Evolutionary conservation across 2,329 filamentous ascomycete species (phyloP), one percentile per base, ranked within the genome.

Genomic region (Emergomyces africanus): DNA sequence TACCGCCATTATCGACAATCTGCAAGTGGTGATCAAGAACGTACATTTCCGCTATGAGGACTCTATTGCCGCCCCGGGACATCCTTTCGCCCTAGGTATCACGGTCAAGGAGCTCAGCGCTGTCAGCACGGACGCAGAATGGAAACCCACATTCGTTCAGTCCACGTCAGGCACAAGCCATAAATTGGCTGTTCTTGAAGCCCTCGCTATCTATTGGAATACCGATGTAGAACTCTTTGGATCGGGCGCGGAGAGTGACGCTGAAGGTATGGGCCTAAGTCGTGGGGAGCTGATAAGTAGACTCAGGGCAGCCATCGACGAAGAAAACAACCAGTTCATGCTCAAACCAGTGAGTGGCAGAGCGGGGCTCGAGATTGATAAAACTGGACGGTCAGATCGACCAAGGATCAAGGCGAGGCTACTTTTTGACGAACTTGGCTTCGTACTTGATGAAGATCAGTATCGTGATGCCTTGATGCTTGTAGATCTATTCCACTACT

Each of bases 41-140:
- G 96, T 99, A 61, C 94, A 99, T 72, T 83, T 99, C 64, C 89
- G 94, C 66, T 99, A 99, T 74, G 94, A 99, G 74, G 94, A 99
- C 74, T 91, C 92, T 15, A 90, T 99, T 67, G 95, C 94, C 23
- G 89, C 91, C 10, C 91, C 92, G 0, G 91, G 90, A 0, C 94
- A 99, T 71, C 92, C 95, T 0, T 99, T 99, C 67, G 90, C 94
- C 5, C 82, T 95, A 5, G 94, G 95, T 54, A 71, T 99, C 61
- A 99, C 91, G 0, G 82, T 99, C 60, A 88, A 95, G 69, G 92
- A 97, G 73, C 91, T 99, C 76, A 97, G 94, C 71, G 95, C 95
- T 15, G 85, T 97, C 69, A 97, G 91, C 72, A 99, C 94, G 5
- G 89, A 99, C 71, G 87, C 88, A 51, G 83, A 95, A 67, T 99